phyloP scores from a whole-genome alignment of 1,284 basidiomycete genomes.

The Nidula niveotomentosa region DNA sequence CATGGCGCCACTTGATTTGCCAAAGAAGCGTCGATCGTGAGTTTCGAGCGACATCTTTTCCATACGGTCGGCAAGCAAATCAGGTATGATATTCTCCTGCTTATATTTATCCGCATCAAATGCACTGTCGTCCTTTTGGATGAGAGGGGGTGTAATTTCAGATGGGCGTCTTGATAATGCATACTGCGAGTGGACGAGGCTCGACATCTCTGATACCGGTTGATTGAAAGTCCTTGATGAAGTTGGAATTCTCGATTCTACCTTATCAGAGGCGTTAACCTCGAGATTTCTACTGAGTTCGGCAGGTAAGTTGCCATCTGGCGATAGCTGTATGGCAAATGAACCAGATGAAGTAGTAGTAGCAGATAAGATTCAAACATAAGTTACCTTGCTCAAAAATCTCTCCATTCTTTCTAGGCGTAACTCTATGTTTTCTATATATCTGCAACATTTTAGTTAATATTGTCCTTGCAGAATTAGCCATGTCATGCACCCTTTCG shows the following conservation, averaged over 20 bases:
- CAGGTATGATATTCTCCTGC: slow-evolving; percentile 34
- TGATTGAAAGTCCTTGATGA: slow-evolving; percentile 10
- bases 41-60: slow-evolving; percentile 31
- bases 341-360: no score
- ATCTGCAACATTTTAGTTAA: slow-evolving; percentile 34
- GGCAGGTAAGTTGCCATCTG: slow-evolving; percentile 25
- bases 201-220: not conserved
- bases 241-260: slow-evolving; percentile 12
- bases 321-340: slow-evolving; percentile 28
- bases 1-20: slow-evolving; percentile 69
- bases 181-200: not conserved
- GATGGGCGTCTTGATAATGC: slow-evolving; percentile 2
- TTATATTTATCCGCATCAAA: slow-evolving; percentile 12
- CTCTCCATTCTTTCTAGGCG: slow-evolving; percentile 72
- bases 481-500: slow-evolving; percentile 64
- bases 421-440: slow-evolving; percentile 73
- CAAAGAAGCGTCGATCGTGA: slow-evolving; percentile 56
- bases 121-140: slow-evolving; percentile 18
- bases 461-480: not conserved
- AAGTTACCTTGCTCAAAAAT: slow-evolving; percentile 50
- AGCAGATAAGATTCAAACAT: no score
- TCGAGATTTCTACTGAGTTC: slow-evolving; percentile 26
- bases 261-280: slow-evolving; percentile 2
- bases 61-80: slow-evolving; percentile 36
- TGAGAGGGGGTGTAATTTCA: slow-evolving; percentile 26